Base-by-base conservation (phyloP, 2,329 filamentous ascomycete species). In the Beauveria sp. region DNA sequence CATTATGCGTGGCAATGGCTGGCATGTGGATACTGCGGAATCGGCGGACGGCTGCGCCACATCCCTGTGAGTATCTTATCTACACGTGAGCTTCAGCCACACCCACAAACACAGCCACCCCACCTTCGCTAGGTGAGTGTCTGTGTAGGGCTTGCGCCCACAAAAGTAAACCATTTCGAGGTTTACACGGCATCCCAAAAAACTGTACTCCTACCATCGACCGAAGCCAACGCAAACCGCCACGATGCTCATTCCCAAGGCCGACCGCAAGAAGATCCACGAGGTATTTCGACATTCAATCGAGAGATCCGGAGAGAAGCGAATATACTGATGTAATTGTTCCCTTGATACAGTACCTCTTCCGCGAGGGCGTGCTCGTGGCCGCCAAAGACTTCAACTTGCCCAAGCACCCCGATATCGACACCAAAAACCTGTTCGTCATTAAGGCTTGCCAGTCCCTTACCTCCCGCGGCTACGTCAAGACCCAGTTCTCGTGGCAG, bases 201-300 rank as follows among this genome's bases (percentile, higher is more conserved):
- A 76, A 69, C 74, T 73, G 72, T 73, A 75, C 73, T 69, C 70
- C 74, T 75, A 81, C 80, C 80, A 81, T 84, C 80, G 78, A 76
- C 75, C 68, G 68, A 73, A 71, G 70, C 72, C 70, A 73, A 75
- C 69, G 70, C 72, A 69, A 77, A 80, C 78, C 79, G 79, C 77
- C 79, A 84, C 93, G 89, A 86, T 86, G 95, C 89, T 99, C 86
- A 99, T 99, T 81, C 95, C 95, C 80, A 98, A 98, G 89, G 90
- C 91, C 81, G 95, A 99, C 85, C 93, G 96, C 85, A 99, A 99
- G 91, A 91, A 92, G 89, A 98, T 99, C 84, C 95, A 99, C 88
- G 93, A 88, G 83, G 80, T 83, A 78, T 67, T 69, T 66, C 63
- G 63, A 65, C 61, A 51, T 52, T 34, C 12, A 40, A 31, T 56